Percentiles rank a stretch among this genome's conserved stretches.
Evolutionary conservation across 805 yeast species (phyloP).

Genomic region (Schizosaccharomyces pombe): DNA sequence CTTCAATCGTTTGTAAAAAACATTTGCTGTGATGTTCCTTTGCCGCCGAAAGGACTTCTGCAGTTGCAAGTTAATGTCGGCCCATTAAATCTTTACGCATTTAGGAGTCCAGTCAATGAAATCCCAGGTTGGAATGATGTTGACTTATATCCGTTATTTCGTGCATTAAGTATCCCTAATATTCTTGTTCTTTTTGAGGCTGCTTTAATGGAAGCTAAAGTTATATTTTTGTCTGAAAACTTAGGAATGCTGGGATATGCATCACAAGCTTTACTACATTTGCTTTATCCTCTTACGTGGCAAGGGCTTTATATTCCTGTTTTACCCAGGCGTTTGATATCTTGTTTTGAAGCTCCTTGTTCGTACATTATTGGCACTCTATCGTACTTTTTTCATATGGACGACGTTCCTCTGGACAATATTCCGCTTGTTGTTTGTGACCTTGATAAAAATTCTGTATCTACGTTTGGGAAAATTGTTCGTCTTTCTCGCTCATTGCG

Average conservation of each 20-base stretch:
- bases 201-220: constrained; percentile 8
- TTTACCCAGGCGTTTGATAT: constrained; percentile 8
- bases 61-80: neutral
- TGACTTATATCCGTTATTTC: constrained; percentile 9
- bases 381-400: neutral
- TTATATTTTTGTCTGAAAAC: constrained; percentile 8
- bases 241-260: constrained; percentile 7
- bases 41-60: neutral
- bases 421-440: constrained; percentile 9
- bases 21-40: neutral
- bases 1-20: neutral
- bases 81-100: constrained; percentile 6
- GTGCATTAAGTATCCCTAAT: constrained; percentile 6
- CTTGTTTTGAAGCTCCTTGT: constrained; percentile 10
- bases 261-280: constrained; percentile 7
- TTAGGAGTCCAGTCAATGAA: constrained; percentile 7
- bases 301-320: constrained; percentile 10
- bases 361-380: constrained; percentile 10
- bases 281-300: constrained; percentile 9
- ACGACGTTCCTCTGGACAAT: constrained; percentile 6
- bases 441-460: constrained; percentile 7
- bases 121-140: constrained; percentile 8
- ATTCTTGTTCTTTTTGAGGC: constrained; percentile 9
- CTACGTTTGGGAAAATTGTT: constrained; percentile 5
- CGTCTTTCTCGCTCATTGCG: constrained; percentile 8